Base-by-base conservation (phyloP, 2,329 filamentous ascomycete genomes). In the Exophiala xenobiotica region DNA sequence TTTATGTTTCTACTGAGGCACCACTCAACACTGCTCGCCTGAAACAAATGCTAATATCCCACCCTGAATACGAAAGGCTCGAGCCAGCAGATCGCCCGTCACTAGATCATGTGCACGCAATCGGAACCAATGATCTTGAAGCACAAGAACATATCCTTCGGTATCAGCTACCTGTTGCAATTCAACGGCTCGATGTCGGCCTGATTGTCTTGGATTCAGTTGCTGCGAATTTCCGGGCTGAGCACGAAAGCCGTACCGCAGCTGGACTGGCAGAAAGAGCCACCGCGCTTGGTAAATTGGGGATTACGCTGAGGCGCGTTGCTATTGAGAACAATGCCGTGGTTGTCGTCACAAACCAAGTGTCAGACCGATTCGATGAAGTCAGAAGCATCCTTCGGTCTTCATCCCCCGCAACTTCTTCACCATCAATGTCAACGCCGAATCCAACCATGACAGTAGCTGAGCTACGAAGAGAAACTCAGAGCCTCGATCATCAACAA, bases 1-100 rank as follows among this genome's bases (percentile, higher is more conserved):
- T 99, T 27, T 99, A 99, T 75, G 88, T 99, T 63, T 95, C 91
- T 1, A 97, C 93, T 37, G 93, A 99, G 72, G 85, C 90, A 0
- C 78, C 88, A 1, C 80, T 99, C 1, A 84, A 90, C 16, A 97
- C 92, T 4, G 81, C 75, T 2, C 88, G 93, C 16, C 81, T 99
- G 0, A 73, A 82, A 0, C 90, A 97, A 68, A 83, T 99, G 57
- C 79, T 96, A 1, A 68, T 75, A 19, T 75, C 74, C 39, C 83
- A 95, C 67, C 83, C 86, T 0, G 65, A 76, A 43, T 76, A 95
- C 51, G 68, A 68, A 20, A 62, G 62, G 18, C 65, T 80, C 12
- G 59, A 72, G 1, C 50, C 65, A 5, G 58, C 69, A 12, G 61
- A 72, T 3, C 68, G 65, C 18, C 84, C 90, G 1, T 87, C 87